Percentiles rank a stretch among this genome's conserved stretches.
These are phyloP conservation scores for Quercus suber DNA, from an alignment of 306 rosid species.

Conservation along the genomic window DNA sequence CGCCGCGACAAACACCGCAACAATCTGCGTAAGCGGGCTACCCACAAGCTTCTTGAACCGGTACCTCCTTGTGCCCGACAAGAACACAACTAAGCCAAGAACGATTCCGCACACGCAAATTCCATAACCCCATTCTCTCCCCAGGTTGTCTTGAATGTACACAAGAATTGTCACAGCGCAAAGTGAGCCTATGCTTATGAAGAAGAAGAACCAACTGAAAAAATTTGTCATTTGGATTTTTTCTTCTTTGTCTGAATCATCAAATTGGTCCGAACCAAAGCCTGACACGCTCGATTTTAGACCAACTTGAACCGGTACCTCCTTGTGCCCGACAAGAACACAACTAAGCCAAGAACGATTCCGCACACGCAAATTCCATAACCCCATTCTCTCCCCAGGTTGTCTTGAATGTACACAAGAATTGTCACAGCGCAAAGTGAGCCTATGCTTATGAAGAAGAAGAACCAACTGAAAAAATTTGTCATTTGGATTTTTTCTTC, in stretches of 20 bases:
- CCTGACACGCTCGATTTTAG: conserved; percentile 84
- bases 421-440: conserved; percentile 65
- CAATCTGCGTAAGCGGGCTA: conserved; percentile 82
- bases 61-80: conserved; percentile 65
- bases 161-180: conserved; percentile 68
- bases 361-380: conserved; percentile 70
- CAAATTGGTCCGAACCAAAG: conserved; percentile 87
- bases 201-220: conserved; percentile 89
- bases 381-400: conserved; percentile 76
- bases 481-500: conserved; percentile 55
- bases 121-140: conserved; percentile 86
- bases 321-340: conserved; percentile 64
- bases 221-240: conserved; percentile 51
- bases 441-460: conserved; percentile 78
- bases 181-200: conserved; percentile 74
- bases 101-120: conserved; percentile 62
- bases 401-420: conserved; percentile 72
- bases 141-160: conserved; percentile 65
- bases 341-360: conserved; percentile 44
- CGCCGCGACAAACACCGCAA: conserved; percentile 59
- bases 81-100: conserved; percentile 43
- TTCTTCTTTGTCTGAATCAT: conserved; percentile 54
- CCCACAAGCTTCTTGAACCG: conserved; percentile 70
- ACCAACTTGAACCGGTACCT: conserved; percentile 71
- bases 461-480: conserved; percentile 81